phyloP scores from a whole-genome alignment of 139 green algal genomes.

The Tetradesmus lagerheimii region DNA sequence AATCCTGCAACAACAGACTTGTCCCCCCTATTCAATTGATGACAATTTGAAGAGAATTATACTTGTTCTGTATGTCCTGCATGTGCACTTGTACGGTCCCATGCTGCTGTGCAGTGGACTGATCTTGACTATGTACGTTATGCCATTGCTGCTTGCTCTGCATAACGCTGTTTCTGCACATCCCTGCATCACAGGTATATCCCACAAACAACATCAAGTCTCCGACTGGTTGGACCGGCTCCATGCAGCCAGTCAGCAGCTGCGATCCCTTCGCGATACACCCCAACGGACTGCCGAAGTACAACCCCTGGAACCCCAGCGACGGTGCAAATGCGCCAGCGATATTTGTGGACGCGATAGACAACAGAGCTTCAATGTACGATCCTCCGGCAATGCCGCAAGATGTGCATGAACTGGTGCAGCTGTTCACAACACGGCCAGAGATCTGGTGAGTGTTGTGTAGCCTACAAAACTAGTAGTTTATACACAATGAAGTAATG shows the following conservation, averaged over 20 bases:
- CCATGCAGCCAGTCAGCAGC: slow-evolving; percentile 9
- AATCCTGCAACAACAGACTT: no score
- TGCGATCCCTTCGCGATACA: background rate
- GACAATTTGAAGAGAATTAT: no score
- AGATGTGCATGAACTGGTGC: background rate
- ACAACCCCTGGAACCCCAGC: background rate
- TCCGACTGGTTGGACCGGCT: background rate
- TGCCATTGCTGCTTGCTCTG: background rate
- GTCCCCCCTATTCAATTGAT: no score
- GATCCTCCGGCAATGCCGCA: background rate
- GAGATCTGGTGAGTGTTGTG: slow-evolving; percentile 30
- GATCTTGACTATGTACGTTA: no score
- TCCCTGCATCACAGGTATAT: background rate
- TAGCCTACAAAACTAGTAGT: no score
- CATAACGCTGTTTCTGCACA: no score
- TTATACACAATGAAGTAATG: no score
- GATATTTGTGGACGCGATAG: background rate
- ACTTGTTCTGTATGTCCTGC: no score
- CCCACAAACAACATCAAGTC: background rate
- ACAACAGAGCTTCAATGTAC: background rate
- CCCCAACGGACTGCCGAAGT: background rate
- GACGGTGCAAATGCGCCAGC: background rate
- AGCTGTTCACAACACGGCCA: background rate
- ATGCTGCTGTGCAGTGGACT: no score
- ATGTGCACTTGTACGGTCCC: no score